A percentile compares a stretch with the other conserved stretches of the same genome.
These are phyloP conservation scores for Blastocystis sp. DNA, from an alignment of 352 stramenopile genomes.

Conservation along the genomic window DNA sequence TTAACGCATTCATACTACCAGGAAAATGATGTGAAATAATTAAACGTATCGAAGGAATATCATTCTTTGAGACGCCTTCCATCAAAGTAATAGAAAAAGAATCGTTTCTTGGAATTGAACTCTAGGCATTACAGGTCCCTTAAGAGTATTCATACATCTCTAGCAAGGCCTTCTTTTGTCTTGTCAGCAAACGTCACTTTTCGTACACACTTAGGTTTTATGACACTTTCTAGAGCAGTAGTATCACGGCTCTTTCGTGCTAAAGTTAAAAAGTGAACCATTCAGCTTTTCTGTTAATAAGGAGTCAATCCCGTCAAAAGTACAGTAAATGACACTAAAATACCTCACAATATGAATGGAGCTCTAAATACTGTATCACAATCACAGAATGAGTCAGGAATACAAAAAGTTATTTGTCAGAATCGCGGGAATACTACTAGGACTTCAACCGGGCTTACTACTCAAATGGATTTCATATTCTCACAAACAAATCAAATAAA, in stretches of 20 bases:
- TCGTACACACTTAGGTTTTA: neutral
- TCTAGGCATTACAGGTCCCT: neutral
- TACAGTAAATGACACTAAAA: no score
- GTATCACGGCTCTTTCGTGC: neutral
- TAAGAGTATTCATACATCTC: neutral
- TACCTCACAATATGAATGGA: no score
- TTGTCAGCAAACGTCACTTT: neutral
- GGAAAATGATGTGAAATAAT: neutral
- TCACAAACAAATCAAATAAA: neutral
- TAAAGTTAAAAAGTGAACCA: neutral
- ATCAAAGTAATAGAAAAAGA: neutral
- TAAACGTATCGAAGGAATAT: neutral
- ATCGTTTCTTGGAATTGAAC: neutral
- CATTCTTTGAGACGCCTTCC: neutral
- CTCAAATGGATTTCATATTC: neutral
- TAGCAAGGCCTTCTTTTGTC: neutral
- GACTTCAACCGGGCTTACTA: no score
- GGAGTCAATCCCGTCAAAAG: no score
- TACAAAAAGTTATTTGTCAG: no score
- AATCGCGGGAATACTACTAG: no score
- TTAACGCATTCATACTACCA: neutral
- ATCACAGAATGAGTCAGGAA: no score
- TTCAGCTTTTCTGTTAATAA: neutral
- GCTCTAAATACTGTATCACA: no score
- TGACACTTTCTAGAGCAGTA: neutral